Evolutionary conservation across 1,139 yeast species (phyloP).

Genomic region (Diutina rugosa): DNA sequence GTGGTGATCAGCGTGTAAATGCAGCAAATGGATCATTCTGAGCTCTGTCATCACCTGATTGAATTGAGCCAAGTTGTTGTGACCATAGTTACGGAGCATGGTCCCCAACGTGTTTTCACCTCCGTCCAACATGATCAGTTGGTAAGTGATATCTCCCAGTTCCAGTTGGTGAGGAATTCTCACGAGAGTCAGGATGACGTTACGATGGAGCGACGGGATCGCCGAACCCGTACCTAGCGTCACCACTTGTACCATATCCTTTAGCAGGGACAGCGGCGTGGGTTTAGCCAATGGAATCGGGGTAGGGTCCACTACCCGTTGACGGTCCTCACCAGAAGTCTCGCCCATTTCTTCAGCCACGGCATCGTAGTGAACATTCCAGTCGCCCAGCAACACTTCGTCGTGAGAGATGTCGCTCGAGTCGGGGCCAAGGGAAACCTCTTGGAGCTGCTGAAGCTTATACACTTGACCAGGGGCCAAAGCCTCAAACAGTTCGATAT

Average conservation of each 20-base stretch:
- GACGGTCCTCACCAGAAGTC: background rate
- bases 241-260: slow-evolving; percentile 52
- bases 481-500: slow-evolving; percentile 12
- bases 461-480: slow-evolving; percentile 8
- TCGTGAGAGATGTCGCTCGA: slow-evolving; percentile 13
- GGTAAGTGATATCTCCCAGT: slow-evolving; percentile 17
- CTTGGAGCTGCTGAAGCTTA: slow-evolving; percentile 22
- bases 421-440: slow-evolving; percentile 14
- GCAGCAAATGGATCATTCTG: slow-evolving; percentile 61
- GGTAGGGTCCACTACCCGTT: background rate
- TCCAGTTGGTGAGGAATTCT: slow-evolving; percentile 42
- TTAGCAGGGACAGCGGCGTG: slow-evolving; percentile 9
- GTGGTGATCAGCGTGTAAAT: slow-evolving; percentile 96
- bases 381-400: slow-evolving; percentile 13
- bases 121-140: slow-evolving; percentile 61
- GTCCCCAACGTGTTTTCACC: slow-evolving; percentile 89
- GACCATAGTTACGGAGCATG: slow-evolving; percentile 49
- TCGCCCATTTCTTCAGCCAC: slow-evolving; percentile 5
- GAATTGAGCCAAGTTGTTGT: slow-evolving; percentile 20
- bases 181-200: slow-evolving; percentile 68
- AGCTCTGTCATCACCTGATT: slow-evolving; percentile 37
- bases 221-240: slow-evolving; percentile 95
- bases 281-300: background rate
- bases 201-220: slow-evolving; percentile 71
- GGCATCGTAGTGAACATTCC: slow-evolving; percentile 13